A percentile compares a stretch with the other conserved stretches of the same genome.
Evolutionary conservation across 495 filamentous ascomycete species (phyloP).

Genomic region (Aspergillus ellipticus): DNA sequence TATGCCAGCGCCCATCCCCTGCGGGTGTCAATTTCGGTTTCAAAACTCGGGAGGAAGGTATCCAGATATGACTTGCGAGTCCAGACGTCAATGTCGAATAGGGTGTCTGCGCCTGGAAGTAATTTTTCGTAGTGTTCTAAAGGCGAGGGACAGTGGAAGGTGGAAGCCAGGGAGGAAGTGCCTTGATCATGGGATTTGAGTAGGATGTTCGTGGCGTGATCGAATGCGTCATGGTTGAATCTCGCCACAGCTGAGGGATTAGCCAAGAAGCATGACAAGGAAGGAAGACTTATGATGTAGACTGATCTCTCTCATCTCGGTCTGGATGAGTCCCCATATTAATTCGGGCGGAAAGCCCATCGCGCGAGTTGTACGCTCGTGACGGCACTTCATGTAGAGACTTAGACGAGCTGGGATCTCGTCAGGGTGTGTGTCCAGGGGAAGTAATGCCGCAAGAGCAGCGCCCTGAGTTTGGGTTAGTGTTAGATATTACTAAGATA

Average conservation of each 20-base stretch:
- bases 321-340: too few relatives aligned
- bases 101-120: too few relatives aligned
- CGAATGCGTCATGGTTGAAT: conserved; percentile 2
- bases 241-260: not conserved
- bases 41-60: too few relatives aligned
- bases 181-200: not conserved
- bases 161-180: too few relatives aligned
- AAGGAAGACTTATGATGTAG: not conserved
- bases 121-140: too few relatives aligned
- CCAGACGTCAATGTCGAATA: too few relatives aligned
- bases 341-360: too few relatives aligned
- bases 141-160: too few relatives aligned
- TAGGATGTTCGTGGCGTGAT: not conserved
- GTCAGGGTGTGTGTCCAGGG: not conserved
- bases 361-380: not conserved
- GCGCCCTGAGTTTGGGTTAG: not conserved
- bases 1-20: too few relatives aligned
- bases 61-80: too few relatives aligned
- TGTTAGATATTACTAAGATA: not conserved
- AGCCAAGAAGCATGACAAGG: not conserved
- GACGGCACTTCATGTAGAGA: conserved; percentile 3
- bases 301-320: not conserved
- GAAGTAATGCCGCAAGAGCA: not conserved
- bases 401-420: not conserved
- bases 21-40: too few relatives aligned